Evolutionary conservation across 202 grass and related monocot genomes (phyloP), one percentile per base, ranked within the genome.

Genomic region (Carex arenaria): DNA sequence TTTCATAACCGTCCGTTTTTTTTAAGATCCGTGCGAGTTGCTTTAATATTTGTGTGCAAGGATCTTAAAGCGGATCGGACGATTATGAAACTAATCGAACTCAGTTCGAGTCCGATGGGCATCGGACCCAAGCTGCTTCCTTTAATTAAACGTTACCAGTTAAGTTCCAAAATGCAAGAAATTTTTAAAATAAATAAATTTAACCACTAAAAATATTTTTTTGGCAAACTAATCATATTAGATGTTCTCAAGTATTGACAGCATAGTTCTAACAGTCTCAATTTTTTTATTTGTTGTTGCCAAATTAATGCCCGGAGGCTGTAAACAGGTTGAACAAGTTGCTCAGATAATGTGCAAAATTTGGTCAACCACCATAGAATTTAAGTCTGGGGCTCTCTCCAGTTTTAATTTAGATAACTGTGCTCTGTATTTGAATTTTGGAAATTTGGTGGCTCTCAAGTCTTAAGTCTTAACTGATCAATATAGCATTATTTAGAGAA

Each of bases 361-460:
- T 74, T 75, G 72, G 49, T 75, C 49, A 75, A 75, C 72, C 5
- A 75, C 47, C 72, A 32, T 10, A 10, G 49, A 75, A 75, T 75
- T 55, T 55, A 18, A 4, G 1, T 9, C 0, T 1, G 36, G 15
- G 17, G 20, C 4, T 43, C 15, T 70, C 67, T 70, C 67, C 36
- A 70, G 36, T 45, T 42, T 6, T 34, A 34, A 34, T 34, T 43
- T 3, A 43, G 7, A 45, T 36, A 28, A 65, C 4, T 32, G 2
- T n/a, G 15, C 31, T 65, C 1, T 0, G 4, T 72, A 11, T 72
- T 23, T 71, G 7, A 45, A 45, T 11, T 71, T 43, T 47, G 3
- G 22, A 23, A 5, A 5, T 38, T 67, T 45, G 42, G 42, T 45
- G 1, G 54, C 14, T 57, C 20, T 63, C 19, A 9, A 55, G 53